phyloP scores from a whole-genome alignment of 129 eudicot genomes.

The Calendula officinalis region DNA sequence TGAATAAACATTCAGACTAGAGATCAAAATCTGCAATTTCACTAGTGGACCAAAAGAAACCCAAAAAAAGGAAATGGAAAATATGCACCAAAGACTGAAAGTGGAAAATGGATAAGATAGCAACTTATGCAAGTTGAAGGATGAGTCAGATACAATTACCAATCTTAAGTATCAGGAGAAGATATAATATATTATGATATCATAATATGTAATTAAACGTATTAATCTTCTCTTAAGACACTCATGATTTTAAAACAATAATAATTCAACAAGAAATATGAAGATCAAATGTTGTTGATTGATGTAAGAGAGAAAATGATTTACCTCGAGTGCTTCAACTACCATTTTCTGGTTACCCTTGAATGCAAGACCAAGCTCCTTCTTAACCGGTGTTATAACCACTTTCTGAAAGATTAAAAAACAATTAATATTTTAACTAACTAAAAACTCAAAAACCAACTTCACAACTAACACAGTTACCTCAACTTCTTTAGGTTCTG shows the following conservation, averaged over 20 bases:
- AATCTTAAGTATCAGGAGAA: no score
- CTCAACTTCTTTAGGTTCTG: constrained; percentile 73
- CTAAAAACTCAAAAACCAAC: neutral
- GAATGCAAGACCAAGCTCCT: constrained; percentile 62
- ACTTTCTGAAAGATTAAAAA: constrained; percentile 34
- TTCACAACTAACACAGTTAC: constrained; percentile 18
- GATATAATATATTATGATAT: neutral
- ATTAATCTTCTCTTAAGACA: no score
- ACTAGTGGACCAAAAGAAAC: neutral
- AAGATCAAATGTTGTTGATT: neutral
- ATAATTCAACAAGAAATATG: neutral
- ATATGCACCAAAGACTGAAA: neutral
- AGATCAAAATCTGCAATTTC: neutral
- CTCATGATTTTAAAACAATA: no score
- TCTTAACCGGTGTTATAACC: constrained; percentile 48
- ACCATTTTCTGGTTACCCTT: constrained; percentile 59
- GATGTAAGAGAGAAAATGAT: neutral
- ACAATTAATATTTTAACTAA: constrained; percentile 5
- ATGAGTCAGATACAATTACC: neutral
- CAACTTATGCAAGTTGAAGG: neutral
- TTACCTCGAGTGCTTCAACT: constrained; percentile 59
- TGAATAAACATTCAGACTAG: no score
- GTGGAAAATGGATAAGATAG: neutral
- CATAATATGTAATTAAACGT: neutral
- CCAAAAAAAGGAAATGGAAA: neutral